Conservation (phyloP, 768 basidiomycete species). For the Tylopilus sp. region DNA sequence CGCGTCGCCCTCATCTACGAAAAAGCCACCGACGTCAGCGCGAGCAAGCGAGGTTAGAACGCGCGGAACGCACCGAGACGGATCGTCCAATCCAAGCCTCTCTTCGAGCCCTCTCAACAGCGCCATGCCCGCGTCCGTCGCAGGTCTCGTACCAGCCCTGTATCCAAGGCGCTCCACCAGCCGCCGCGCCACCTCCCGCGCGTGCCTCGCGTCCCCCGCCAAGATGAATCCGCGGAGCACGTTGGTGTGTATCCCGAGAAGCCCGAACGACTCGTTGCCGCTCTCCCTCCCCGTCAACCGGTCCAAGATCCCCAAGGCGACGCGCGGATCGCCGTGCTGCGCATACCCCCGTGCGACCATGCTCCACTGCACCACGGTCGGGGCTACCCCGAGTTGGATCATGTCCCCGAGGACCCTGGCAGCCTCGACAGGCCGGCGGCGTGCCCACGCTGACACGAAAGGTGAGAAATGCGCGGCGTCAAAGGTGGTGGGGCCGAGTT, state of each 20-base stretch:
- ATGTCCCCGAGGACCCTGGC: conserved; percentile 51
- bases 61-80: background rate
- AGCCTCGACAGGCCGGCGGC: conserved; percentile 29
- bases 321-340: conserved; percentile 31
- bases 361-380: conserved; percentile 47
- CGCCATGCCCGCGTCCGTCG: conserved; percentile 22
- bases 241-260: conserved; percentile 37
- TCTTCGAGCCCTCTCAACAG: conserved; percentile 21
- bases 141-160: conserved; percentile 17
- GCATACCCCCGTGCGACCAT: conserved; percentile 48
- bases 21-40: background rate
- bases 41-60: background rate
- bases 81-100: background rate
- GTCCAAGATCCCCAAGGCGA: conserved; percentile 42
- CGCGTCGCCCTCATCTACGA: no score
- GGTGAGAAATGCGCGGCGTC: conserved; percentile 47
- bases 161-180: conserved; percentile 23
- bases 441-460: conserved; percentile 45
- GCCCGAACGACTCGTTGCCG: background rate
- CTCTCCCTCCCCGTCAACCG: conserved; percentile 34
- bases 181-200: conserved; percentile 31
- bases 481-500: conserved; percentile 28
- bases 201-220: conserved; percentile 26
- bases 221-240: conserved; percentile 38
- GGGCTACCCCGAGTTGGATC: conserved; percentile 42